phyloP scores from a whole-genome alignment of 139 green algal species.

The Pleodorina starrii region DNA sequence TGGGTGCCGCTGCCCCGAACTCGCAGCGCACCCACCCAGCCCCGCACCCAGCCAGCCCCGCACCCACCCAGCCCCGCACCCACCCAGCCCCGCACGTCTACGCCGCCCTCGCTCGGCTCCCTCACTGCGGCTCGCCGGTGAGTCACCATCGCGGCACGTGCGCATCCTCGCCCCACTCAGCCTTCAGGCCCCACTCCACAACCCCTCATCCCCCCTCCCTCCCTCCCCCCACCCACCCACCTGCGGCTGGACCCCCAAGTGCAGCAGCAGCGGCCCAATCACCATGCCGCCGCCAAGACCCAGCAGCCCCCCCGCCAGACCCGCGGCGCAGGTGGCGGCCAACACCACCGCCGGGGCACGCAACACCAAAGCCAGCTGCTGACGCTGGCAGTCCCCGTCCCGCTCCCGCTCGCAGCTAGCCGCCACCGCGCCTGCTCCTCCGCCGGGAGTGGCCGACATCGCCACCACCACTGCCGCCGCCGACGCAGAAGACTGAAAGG shows the following conservation, averaged over 20 bases:
- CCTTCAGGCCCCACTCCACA: neutral
- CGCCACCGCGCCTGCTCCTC: too few relatives aligned
- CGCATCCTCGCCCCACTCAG: too few relatives aligned
- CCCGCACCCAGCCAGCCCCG: too few relatives aligned
- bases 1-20: too few relatives aligned
- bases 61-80: too few relatives aligned
- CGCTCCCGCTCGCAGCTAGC: too few relatives aligned
- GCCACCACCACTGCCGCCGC: neutral
- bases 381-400: neutral
- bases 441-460: neutral
- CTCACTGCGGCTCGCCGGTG: too few relatives aligned
- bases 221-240: constrained; percentile 9
- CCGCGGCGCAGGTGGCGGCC: constrained; percentile 17
- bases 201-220: neutral
- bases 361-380: neutral
- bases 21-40: too few relatives aligned
- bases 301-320: constrained; percentile 54
- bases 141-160: too few relatives aligned
- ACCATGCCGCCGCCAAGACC: constrained; percentile 80
- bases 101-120: too few relatives aligned
- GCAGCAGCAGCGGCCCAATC: constrained; percentile 69
- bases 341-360: constrained; percentile 1
- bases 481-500: neutral
- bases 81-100: too few relatives aligned
- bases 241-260: constrained; percentile 65